Percentiles rank a stretch among this genome's conserved stretches.
Evolutionary conservation across 306 rosid species (phyloP).

Genomic region (Prunus armeniaca): DNA sequence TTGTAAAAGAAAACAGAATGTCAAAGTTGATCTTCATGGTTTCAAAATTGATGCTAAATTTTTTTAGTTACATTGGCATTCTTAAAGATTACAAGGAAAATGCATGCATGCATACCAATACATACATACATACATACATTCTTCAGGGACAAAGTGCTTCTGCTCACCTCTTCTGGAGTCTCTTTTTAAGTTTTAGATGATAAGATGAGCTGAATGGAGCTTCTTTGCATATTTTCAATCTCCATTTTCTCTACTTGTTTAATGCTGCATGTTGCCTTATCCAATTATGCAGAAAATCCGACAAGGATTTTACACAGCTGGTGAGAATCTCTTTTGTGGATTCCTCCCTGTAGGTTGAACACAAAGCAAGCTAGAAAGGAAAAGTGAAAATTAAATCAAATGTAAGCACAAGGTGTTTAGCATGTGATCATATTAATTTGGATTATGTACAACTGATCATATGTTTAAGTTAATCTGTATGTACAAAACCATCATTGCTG

Average conservation of each 20-base stretch:
- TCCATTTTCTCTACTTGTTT: constrained; percentile 13
- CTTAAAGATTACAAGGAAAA: too few relatives aligned
- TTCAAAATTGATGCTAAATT: too few relatives aligned
- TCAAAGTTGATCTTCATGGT: too few relatives aligned
- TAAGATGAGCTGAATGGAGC: constrained; percentile 35
- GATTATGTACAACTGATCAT: neutral
- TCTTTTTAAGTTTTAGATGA: constrained; percentile 13
- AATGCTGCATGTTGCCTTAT: constrained; percentile 11
- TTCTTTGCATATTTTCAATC: constrained; percentile 10
- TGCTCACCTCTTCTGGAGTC: constrained; percentile 2
- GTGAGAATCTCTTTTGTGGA: constrained; percentile 59
- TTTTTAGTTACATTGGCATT: too few relatives aligned
- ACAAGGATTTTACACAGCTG: constrained; percentile 47
- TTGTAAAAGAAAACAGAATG: too few relatives aligned
- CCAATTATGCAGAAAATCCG: constrained; percentile 31
- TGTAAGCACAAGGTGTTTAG: constrained; percentile 37
- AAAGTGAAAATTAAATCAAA: constrained; percentile 20
- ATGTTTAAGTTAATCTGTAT: neutral
- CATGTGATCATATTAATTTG: constrained; percentile 43
- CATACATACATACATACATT: neutral
- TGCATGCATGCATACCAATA: too few relatives aligned
- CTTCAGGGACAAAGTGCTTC: constrained; percentile 24
- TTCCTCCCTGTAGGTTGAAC: constrained; percentile 25
- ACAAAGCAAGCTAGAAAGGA: constrained; percentile 27
- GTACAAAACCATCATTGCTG: constrained; percentile 18